Evolutionary conservation across 163 green algal genomes (phyloP), one percentile per base, ranked within the genome.

Genomic region (Chlamydomonas reinhardtii): DNA sequence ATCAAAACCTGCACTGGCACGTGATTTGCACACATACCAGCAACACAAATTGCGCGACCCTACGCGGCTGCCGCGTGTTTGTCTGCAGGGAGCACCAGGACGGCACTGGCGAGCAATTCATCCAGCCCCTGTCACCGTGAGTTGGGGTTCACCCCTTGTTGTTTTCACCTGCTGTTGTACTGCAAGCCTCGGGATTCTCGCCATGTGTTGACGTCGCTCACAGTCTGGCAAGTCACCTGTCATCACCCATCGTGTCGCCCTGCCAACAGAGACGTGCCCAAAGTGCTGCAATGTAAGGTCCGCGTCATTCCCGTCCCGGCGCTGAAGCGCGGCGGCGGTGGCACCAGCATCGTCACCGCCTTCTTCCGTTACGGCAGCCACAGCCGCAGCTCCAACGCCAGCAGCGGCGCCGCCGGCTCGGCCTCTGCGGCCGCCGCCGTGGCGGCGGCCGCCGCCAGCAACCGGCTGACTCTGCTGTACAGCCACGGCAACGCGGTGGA

Each of bases 401-500:
- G 61, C 68, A 73, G 20, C 34, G 19, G 37, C 32, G 69, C 29
- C 24, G 39, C 48, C 19, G n/a, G n/a, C 24, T 16, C 66, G 20
- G 12, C 66, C 8, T 3, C 31, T 20, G 35, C 69, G 31, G 66
- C 66, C 31, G 32, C 4, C 22, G 56, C 27, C 11, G 31, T 14
- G 32, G n/a, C 48, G n/a, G 29, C 48, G 73, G 15, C 48, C 14
- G 1, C 59, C 24, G 59, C 64, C 29, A 22, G 15, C 29, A 19
- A 65, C 31, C 69, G 80, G 17, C 82, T 85, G 37, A 97, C 95
- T 0, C 72, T 98, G 15, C 89, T 98, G 64, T 97, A 96, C 92
- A 94, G 86, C 65, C 96, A 98, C 88, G 96, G 96, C 70, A 98
- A 98, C 76, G 96, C 96, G 20, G 95, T 98, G 32, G 96, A 98